Conservation (phyloP, 352 stramenopile species). For the Phytopythium vexans region DNA sequence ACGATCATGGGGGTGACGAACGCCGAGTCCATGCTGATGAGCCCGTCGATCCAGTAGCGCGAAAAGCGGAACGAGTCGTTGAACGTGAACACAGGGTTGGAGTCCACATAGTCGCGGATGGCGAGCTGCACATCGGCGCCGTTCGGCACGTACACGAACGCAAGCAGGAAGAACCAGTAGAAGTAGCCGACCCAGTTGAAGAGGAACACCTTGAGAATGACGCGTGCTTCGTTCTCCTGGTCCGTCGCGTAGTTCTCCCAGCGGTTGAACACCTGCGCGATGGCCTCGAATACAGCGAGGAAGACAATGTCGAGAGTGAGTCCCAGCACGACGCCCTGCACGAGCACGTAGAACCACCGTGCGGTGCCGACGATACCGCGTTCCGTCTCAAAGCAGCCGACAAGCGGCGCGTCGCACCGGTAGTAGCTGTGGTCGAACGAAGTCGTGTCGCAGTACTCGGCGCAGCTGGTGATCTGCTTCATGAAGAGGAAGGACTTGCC, state of each 20-base stretch:
- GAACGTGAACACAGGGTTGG: constrained; percentile 32
- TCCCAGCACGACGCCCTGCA: constrained; percentile 56
- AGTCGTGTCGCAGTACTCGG: constrained; percentile 34
- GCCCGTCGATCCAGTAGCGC: constrained; percentile 54
- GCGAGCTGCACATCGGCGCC: constrained; percentile 39
- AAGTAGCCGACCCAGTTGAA: constrained; percentile 78
- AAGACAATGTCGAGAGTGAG: constrained; percentile 69
- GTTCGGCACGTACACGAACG: constrained; percentile 64
- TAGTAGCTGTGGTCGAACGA: constrained; percentile 51
- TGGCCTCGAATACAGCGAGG: constrained; percentile 54
- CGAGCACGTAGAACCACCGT: constrained; percentile 63
- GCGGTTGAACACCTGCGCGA: constrained; percentile 45
- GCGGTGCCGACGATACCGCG: constrained; percentile 51
- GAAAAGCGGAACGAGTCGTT: constrained; percentile 41
- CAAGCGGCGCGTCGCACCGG: constrained; percentile 39
- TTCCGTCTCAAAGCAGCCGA: constrained; percentile 52
- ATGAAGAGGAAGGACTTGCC: constrained; percentile 49
- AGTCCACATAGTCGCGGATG: constrained; percentile 38
- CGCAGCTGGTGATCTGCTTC: constrained; percentile 37
- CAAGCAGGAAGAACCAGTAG: constrained; percentile 67
- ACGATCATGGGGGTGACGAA: constrained; percentile 73
- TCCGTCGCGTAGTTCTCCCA: constrained; percentile 67
- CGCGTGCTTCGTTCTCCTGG: constrained; percentile 45
- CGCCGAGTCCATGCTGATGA: constrained; percentile 60
- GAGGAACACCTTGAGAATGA: constrained; percentile 62